phyloP scores from a whole-genome alignment of 2,329 filamentous ascomycete species.

The Phialophora tarda region DNA sequence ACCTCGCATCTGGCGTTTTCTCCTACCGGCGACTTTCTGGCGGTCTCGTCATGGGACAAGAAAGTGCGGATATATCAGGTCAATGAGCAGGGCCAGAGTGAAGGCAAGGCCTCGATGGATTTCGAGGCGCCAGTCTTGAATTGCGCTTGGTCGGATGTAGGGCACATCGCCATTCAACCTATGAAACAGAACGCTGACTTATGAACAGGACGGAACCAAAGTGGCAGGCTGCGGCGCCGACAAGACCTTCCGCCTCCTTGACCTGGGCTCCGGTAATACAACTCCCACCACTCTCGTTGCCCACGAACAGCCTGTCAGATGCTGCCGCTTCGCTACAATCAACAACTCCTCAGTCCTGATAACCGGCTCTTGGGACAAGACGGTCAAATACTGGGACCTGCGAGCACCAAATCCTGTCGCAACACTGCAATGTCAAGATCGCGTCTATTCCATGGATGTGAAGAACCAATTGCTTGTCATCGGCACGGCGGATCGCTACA shows the following conservation, averaged over 20 bases:
- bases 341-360: conserved; percentile 79
- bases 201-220: conserved; percentile 80
- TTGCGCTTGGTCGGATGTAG: conserved; percentile 14
- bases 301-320: conserved; percentile 79
- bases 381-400: conserved; percentile 63
- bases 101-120: conserved; percentile 84
- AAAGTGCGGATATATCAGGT: conserved; percentile 98
- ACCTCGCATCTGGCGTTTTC: conserved; percentile 88
- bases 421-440: conserved; percentile 56
- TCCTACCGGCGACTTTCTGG: conserved; percentile 76
- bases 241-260: conserved; percentile 87
- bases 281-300: conserved; percentile 67
- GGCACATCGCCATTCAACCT: background rate
- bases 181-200: conserved; percentile 25
- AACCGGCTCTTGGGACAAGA: conserved; percentile 73
- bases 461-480: conserved; percentile 86
- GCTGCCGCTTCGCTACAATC: conserved; percentile 76
- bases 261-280: conserved; percentile 67
- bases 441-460: conserved; percentile 86
- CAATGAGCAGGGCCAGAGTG: conserved; percentile 73
- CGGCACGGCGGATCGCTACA: conserved; percentile 92
- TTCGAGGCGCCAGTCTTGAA: conserved; percentile 83
- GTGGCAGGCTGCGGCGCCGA: conserved; percentile 87
- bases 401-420: conserved; percentile 55
- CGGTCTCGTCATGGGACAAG: conserved; percentile 95